Evolutionary conservation across 805 yeast genomes (phyloP), one percentile per base, ranked within the genome.

Genomic region (Dipodascus geniculatus): DNA sequence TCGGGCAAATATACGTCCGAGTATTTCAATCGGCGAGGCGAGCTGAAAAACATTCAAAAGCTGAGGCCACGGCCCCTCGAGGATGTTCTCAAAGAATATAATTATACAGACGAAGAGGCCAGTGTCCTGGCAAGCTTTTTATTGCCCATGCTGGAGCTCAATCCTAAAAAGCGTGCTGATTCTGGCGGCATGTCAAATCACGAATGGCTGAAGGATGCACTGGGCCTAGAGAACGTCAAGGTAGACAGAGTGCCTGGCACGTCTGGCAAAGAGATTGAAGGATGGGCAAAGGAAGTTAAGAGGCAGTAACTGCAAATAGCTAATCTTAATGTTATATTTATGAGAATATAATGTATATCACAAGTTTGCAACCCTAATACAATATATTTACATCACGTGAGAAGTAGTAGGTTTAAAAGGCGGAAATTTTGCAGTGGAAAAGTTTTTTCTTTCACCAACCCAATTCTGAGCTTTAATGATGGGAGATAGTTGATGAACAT

Each of bases 131-230:
- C 90, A 6, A 87, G 82, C 60, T 89, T 93, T 63, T 69, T 93
- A 57, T 66, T 78, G 49, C 96, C 97, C 6, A 87, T 93, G 96
- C 73, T 93, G 49, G 66, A 75, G 22, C 68, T 87, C 20, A 87
- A 84, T 65, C 98, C 99, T 1, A 82, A 78, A 55, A 68, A 70
- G 53, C 75, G 99, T 58, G 91, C 91, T 16, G 99, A 93, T 70
- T 97, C 98, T 1, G 99, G 98, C 17, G 96, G 96, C 2, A 78
- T 89, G 81, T 80, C 87, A 1, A 85, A 87, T 62, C 96, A 89
- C 65, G 82, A 84, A 11, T 89, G 96, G 96, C 63, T 80, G 24
- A 66, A 68, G 3, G 95, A 87, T 64, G 88, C 91, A 0, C 67
- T 79, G 33, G 95, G 95, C 0, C 74, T 85, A 65, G 93, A 85